Evolutionary conservation across 192 early-diverging fungal species (phyloP).

Genomic region (Powellomyces hirtus): DNA sequence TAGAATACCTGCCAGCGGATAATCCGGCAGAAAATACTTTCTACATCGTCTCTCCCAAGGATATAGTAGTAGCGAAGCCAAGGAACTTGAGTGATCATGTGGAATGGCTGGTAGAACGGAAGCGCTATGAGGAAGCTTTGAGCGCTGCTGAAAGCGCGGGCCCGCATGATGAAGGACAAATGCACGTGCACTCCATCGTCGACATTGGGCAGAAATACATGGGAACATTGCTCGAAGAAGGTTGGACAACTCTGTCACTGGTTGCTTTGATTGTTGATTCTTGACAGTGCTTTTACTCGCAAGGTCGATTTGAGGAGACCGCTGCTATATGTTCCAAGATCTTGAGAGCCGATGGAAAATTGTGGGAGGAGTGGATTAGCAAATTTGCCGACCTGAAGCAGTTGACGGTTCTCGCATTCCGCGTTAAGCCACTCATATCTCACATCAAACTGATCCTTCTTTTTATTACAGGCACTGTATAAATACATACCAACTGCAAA

Average conservation of each 20-base stretch:
- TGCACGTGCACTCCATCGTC: constrained; percentile 53
- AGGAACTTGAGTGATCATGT: constrained; percentile 92
- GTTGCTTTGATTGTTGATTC: background rate
- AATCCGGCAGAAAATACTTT: constrained; percentile 69
- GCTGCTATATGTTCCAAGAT: constrained; percentile 74
- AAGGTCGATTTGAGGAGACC: constrained; percentile 60
- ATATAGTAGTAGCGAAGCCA: constrained; percentile 83
- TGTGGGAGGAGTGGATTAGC: constrained; percentile 93
- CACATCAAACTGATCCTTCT: background rate
- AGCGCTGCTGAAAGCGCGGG: constrained; percentile 58
- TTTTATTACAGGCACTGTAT: constrained; percentile 4
- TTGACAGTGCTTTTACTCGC: background rate
- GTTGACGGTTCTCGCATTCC: no score
- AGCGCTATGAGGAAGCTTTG: constrained; percentile 79
- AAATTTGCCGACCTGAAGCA: constrained; percentile 78
- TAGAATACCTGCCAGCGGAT: constrained; percentile 27
- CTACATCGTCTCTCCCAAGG: constrained; percentile 92
- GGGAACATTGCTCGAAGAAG: constrained; percentile 67
- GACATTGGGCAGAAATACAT: constrained; percentile 84
- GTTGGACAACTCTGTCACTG: constrained; percentile 4
- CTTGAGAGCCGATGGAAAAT: constrained; percentile 59
- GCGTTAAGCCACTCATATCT: no score
- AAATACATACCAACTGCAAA: constrained; percentile 69
- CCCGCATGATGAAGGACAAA: constrained; percentile 32
- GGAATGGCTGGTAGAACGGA: constrained; percentile 84